Evolutionary conservation across 2,329 filamentous ascomycete genomes (phyloP).

Genomic region (Sclerotiophoma versabilis): DNA sequence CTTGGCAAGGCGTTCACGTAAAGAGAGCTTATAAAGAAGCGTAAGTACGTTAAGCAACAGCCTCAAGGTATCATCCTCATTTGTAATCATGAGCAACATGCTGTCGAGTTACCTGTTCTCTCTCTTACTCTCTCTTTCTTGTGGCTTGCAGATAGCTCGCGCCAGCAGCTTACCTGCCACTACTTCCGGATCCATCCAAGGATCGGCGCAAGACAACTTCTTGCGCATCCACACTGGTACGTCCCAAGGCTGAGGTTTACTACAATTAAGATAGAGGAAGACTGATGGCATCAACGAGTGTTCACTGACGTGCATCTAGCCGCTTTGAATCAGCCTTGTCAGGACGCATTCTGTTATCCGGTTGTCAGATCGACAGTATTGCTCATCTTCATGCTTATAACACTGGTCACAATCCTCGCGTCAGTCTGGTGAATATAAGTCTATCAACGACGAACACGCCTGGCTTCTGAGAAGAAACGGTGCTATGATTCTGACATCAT

Average conservation of each 20-base stretch:
- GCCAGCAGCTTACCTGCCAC: neutral
- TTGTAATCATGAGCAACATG: neutral
- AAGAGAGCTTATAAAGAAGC: neutral
- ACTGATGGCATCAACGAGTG: too few relatives aligned
- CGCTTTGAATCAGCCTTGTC: neutral
- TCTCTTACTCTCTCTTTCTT: neutral
- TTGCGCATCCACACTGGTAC: neutral
- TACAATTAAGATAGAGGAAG: too few relatives aligned
- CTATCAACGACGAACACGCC: neutral
- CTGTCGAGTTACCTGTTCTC: neutral
- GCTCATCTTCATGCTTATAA: slow-evolving; percentile 1
- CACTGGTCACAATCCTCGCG: neutral
- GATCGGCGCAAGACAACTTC: neutral
- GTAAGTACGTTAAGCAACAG: neutral
- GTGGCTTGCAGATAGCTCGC: neutral
- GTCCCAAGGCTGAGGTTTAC: neutral
- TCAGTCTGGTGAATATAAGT: neutral
- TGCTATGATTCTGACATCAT: slow-evolving; percentile 17
- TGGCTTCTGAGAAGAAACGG: neutral
- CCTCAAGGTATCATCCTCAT: too few relatives aligned
- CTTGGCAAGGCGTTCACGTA: slow-evolving; percentile 2
- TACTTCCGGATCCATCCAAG: neutral
- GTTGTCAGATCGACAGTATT: slow-evolving; percentile 2
- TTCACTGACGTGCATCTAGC: neutral
- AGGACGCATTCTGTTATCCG: slow-evolving; percentile 1